Evolutionary conservation across 352 stramenopile species (phyloP).

Genomic region (Pythium guiyangense): DNA sequence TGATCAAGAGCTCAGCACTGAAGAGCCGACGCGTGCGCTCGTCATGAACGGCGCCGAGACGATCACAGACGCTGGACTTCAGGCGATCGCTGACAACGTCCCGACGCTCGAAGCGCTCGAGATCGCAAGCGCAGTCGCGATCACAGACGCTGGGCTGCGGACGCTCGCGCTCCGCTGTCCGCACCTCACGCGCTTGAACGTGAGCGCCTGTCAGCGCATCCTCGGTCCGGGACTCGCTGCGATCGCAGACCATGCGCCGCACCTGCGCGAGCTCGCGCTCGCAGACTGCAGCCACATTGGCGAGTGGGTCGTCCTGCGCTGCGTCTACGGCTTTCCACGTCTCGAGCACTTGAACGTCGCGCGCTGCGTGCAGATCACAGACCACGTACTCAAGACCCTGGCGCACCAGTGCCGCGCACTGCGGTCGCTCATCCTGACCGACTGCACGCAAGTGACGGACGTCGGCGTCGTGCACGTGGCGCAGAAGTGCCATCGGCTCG

Average conservation of each 20-base stretch:
- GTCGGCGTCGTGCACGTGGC: slow-evolving; percentile 80
- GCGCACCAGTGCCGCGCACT: slow-evolving; percentile 66
- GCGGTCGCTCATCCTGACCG: slow-evolving; percentile 59
- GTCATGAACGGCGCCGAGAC: slow-evolving; percentile 58
- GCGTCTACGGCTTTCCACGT: slow-evolving; percentile 47
- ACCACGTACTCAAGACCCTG: slow-evolving; percentile 82
- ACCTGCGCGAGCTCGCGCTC: slow-evolving; percentile 32
- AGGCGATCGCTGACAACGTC: slow-evolving; percentile 41
- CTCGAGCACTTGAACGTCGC: slow-evolving; percentile 61
- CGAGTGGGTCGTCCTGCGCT: slow-evolving; percentile 70
- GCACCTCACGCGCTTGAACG: slow-evolving; percentile 43
- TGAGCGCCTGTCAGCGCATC: slow-evolving; percentile 39
- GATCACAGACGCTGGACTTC: slow-evolving; percentile 58
- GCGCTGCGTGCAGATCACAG: slow-evolving; percentile 76
- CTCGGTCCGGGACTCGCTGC: slow-evolving; percentile 54
- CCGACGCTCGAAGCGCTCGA: slow-evolving; percentile 51
- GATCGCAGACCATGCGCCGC: slow-evolving; percentile 53
- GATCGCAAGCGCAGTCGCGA: slow-evolving; percentile 31
- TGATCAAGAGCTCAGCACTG: background rate
- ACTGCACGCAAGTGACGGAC: slow-evolving; percentile 83
- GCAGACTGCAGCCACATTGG: slow-evolving; percentile 52
- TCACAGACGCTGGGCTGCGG: slow-evolving; percentile 59
- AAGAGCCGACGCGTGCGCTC: slow-evolving; percentile 34
- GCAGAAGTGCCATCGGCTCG: slow-evolving; percentile 61
- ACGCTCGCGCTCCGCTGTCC: slow-evolving; percentile 43